Evolutionary conservation across 164 flowering plant genomes (phyloP).

Genomic region (Sedum album): DNA sequence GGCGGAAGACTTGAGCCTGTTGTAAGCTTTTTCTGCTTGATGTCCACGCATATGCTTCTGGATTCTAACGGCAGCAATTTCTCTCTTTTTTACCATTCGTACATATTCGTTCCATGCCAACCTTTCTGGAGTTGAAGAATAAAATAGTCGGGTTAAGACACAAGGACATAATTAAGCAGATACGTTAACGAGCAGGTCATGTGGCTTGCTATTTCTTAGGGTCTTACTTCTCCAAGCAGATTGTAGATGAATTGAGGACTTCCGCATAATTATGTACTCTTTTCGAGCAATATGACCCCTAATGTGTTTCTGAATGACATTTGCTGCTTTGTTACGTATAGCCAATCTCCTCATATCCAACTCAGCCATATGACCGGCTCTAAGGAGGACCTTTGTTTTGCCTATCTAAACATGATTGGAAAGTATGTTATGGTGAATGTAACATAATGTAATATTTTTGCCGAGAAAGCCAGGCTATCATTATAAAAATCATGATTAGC

Average conservation of each 20-base stretch:
- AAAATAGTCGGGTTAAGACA: neutral
- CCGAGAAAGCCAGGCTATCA: neutral
- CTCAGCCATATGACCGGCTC: constrained; percentile 96
- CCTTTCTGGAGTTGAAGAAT: constrained; percentile 34
- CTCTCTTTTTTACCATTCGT: constrained; percentile 41
- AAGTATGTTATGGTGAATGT: neutral
- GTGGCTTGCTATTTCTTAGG: neutral
- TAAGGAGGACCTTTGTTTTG: constrained; percentile 66
- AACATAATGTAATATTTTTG: neutral
- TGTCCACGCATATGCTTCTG: constrained; percentile 55
- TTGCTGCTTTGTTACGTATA: constrained; percentile 50
- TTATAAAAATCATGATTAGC: neutral
- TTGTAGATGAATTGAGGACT: constrained; percentile 50
- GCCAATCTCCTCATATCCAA: constrained; percentile 69
- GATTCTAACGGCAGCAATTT: constrained; percentile 59
- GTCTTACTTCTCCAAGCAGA: constrained; percentile 65
- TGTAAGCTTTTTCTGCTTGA: constrained; percentile 35
- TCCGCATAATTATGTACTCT: constrained; percentile 39
- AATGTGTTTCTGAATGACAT: constrained; percentile 44
- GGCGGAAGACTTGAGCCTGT: constrained; percentile 27
- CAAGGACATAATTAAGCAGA: neutral
- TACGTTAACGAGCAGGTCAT: neutral
- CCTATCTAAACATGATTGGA: constrained; percentile 51
- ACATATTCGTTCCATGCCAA: constrained; percentile 49
- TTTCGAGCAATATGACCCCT: constrained; percentile 49